Conservation (phyloP, 192 early-diverging fungal genomes). For the Linnemannia exigua region DNA sequence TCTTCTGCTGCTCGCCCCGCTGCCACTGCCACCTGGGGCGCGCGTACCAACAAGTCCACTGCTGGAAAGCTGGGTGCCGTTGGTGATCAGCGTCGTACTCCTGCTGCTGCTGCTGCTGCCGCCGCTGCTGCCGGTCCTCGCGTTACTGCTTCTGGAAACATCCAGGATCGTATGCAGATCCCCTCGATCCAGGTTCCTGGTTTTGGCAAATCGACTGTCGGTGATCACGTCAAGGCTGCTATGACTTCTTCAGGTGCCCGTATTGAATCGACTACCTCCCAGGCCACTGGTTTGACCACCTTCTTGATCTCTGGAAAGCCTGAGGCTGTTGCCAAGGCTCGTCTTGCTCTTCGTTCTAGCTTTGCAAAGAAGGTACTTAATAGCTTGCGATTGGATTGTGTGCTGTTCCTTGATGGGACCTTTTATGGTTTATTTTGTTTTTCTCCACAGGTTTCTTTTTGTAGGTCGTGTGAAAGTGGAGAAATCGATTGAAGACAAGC, state of each 20-base stretch:
- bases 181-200: conserved; percentile 63
- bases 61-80: conserved; percentile 58
- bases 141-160: conserved; percentile 50
- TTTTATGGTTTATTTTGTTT: background rate
- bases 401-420: background rate
- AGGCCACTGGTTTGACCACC: conserved; percentile 77
- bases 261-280: conserved; percentile 88
- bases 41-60: conserved; percentile 55
- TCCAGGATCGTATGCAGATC: conserved; percentile 73
- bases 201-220: conserved; percentile 62
- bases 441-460: background rate
- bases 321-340: conserved; percentile 84
- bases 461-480: background rate
- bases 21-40: conserved; percentile 58
- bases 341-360: conserved; percentile 80
- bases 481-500: background rate
- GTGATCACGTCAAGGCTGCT: conserved; percentile 72
- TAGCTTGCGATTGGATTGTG: background rate
- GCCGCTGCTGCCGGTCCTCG: conserved; percentile 44
- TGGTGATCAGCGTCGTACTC: conserved; percentile 53
- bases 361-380: conserved; percentile 76
- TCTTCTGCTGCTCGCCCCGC: conserved; percentile 45
- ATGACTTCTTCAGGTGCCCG: conserved; percentile 77
- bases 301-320: conserved; percentile 88
- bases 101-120: conserved; percentile 55